phyloP scores from a whole-genome alignment of 192 early-diverging fungal genomes.

The Entrophospora sp. region DNA sequence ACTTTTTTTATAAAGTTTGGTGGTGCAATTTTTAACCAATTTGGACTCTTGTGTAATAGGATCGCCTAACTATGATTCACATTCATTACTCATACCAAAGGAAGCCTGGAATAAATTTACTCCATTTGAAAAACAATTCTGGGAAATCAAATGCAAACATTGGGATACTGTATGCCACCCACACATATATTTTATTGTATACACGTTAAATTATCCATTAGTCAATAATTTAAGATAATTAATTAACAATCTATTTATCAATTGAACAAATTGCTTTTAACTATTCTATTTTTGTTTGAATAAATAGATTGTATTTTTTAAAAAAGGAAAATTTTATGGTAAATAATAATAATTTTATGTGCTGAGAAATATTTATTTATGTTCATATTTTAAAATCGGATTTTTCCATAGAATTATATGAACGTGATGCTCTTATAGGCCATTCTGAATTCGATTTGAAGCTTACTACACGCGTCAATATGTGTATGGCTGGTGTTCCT shows the following conservation, averaged over 20 bases:
- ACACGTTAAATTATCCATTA: too few relatives aligned
- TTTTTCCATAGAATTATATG: slow-evolving; percentile 73
- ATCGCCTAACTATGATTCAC: slow-evolving; percentile 83
- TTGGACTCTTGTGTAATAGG: background rate
- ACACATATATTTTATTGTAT: too few relatives aligned
- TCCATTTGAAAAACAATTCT: slow-evolving; percentile 96
- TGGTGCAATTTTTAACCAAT: background rate
- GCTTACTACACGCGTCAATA: slow-evolving; percentile 92
- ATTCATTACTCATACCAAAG: slow-evolving; percentile 77
- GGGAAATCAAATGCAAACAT: slow-evolving; percentile 92
- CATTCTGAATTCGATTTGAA: slow-evolving; percentile 95
- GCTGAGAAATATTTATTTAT: background rate
- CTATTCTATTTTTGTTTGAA: background rate
- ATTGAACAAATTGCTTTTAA: too few relatives aligned
- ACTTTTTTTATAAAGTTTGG: background rate
- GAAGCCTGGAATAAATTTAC: slow-evolving; percentile 80
- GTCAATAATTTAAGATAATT: too few relatives aligned
- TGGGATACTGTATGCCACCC: slow-evolving; percentile 88
- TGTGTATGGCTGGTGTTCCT: slow-evolving; percentile 98
- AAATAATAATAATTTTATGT: too few relatives aligned
- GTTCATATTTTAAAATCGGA: background rate
- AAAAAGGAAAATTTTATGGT: slow-evolving; percentile 96
- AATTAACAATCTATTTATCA: too few relatives aligned
- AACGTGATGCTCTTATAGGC: slow-evolving; percentile 95
- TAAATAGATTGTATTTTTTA: slow-evolving; percentile 82